phyloP scores from a whole-genome alignment of 805 yeast species.

The Tetrapisispora phaffii region DNA sequence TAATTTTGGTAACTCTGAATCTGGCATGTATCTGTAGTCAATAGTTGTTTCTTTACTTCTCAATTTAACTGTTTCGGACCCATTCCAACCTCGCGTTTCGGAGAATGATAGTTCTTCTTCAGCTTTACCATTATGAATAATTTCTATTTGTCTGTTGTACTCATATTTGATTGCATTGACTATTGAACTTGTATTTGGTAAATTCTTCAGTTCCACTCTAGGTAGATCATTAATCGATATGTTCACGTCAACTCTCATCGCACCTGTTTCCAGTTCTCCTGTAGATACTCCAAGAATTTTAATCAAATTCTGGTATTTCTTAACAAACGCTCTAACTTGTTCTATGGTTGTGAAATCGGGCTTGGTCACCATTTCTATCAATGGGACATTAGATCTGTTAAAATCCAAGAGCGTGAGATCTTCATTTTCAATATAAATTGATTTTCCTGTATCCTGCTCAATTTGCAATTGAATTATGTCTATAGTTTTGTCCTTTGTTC shows the following conservation, averaged over 20 bases:
- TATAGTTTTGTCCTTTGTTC: slow-evolving; percentile 36
- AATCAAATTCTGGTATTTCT: slow-evolving; percentile 66
- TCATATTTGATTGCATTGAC: slow-evolving; percentile 66
- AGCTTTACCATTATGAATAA: slow-evolving; percentile 33
- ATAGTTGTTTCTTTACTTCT: slow-evolving; percentile 72
- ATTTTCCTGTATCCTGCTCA: slow-evolving; percentile 91
- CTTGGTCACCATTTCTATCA: slow-evolving; percentile 82
- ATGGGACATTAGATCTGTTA: slow-evolving; percentile 76
- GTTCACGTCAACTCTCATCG: slow-evolving; percentile 91
- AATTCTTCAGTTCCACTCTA: slow-evolving; percentile 81
- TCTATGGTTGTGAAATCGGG: slow-evolving; percentile 69
- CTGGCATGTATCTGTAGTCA: slow-evolving; percentile 92
- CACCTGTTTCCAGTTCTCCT: slow-evolving; percentile 90
- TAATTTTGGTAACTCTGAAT: slow-evolving; percentile 71
- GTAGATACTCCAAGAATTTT: slow-evolving; percentile 64
- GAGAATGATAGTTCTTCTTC: slow-evolving; percentile 20
- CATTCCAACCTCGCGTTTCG: slow-evolving; percentile 93
- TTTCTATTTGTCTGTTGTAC: slow-evolving; percentile 53
- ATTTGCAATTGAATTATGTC: slow-evolving; percentile 73
- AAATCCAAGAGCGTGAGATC: slow-evolving; percentile 50
- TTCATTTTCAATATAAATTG: slow-evolving; percentile 40
- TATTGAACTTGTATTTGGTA: slow-evolving; percentile 77
- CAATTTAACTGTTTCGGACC: slow-evolving; percentile 51
- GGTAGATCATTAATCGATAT: slow-evolving; percentile 65
- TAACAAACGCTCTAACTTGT: slow-evolving; percentile 69